These are phyloP conservation scores for Rachicladosporium sp. DNA, from an alignment of 2,329 filamentous ascomycete species.

Conservation along the genomic window DNA sequence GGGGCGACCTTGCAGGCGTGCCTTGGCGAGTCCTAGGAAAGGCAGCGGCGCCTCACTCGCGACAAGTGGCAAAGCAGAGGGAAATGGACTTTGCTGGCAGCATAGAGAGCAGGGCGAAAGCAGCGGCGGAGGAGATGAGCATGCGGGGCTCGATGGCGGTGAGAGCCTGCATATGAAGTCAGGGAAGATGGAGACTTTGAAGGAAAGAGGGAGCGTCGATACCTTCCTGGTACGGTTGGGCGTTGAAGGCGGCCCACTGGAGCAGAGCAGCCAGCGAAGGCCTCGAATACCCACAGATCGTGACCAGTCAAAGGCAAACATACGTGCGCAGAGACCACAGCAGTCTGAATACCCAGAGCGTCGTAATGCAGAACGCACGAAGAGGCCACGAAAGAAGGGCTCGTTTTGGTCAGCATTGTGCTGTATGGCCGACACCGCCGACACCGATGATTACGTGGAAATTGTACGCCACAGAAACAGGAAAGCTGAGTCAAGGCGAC, in stretches of 20 bases:
- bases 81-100: constrained; percentile 80
- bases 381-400: constrained; percentile 13
- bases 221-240: constrained; percentile 72
- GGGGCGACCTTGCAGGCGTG: constrained; percentile 72
- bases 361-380: constrained; percentile 19
- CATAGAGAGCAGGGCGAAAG: constrained; percentile 70
- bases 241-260: constrained; percentile 9
- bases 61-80: constrained; percentile 37
- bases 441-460: constrained; percentile 34
- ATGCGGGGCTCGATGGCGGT: neutral
- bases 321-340: constrained; percentile 2
- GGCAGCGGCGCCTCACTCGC: constrained; percentile 25
- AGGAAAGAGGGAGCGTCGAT: constrained; percentile 67
- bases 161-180: constrained; percentile 6
- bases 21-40: constrained; percentile 41
- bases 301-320: neutral
- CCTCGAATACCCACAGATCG: neutral
- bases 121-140: neutral
- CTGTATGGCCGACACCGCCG: constrained; percentile 24
- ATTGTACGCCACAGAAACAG: constrained; percentile 29
- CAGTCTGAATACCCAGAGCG: constrained; percentile 5
- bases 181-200: constrained; percentile 42
- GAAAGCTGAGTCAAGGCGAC: constrained; percentile 9
- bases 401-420: constrained; percentile 33
- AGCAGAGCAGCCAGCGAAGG: neutral